phyloP scores from a whole-genome alignment of 805 yeast species.

The Saccharomycopsis capsularis region DNA sequence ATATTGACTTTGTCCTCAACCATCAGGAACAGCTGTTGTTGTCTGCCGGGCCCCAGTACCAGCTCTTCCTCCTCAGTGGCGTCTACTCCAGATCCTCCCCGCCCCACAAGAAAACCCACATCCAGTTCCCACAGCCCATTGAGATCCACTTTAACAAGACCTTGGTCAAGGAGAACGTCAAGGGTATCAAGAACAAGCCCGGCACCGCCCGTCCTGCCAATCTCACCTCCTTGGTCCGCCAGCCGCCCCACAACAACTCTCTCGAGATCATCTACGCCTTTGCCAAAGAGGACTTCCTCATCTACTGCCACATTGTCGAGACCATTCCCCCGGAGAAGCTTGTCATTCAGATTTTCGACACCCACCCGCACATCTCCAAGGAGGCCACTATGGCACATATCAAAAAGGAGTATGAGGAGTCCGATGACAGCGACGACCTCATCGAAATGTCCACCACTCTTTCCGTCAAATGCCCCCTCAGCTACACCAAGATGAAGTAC shows the following conservation, averaged over 20 bases:
- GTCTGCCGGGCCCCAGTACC: conserved; percentile 26
- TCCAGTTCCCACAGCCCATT: conserved; percentile 66
- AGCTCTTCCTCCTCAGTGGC: conserved; percentile 52
- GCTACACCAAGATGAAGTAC: conserved; percentile 57
- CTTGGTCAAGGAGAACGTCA: conserved; percentile 45
- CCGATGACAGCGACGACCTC: conserved; percentile 63
- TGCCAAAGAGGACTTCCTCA: conserved; percentile 42
- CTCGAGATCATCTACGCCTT: conserved; percentile 54
- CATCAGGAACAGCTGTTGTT: conserved; percentile 37
- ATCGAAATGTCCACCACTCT: conserved; percentile 59
- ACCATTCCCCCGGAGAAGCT: conserved; percentile 36
- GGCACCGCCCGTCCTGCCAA: conserved; percentile 85
- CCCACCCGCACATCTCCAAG: conserved; percentile 46
- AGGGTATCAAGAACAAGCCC: conserved; percentile 67
- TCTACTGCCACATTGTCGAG: conserved; percentile 57
- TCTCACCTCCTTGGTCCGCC: conserved; percentile 45
- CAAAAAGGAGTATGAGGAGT: conserved; percentile 25
- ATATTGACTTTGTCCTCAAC: conserved; percentile 36
- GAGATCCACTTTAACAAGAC: conserved; percentile 57
- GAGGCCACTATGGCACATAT: conserved; percentile 46
- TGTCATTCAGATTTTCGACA: conserved; percentile 32
- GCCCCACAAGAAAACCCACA: conserved; percentile 28
- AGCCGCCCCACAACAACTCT: conserved; percentile 32
- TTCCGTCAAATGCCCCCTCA: conserved; percentile 72
- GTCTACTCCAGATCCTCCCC: conserved; percentile 27